Conservation (phyloP, 176 grass and related monocot species). For the Stipa capillata region DNA sequence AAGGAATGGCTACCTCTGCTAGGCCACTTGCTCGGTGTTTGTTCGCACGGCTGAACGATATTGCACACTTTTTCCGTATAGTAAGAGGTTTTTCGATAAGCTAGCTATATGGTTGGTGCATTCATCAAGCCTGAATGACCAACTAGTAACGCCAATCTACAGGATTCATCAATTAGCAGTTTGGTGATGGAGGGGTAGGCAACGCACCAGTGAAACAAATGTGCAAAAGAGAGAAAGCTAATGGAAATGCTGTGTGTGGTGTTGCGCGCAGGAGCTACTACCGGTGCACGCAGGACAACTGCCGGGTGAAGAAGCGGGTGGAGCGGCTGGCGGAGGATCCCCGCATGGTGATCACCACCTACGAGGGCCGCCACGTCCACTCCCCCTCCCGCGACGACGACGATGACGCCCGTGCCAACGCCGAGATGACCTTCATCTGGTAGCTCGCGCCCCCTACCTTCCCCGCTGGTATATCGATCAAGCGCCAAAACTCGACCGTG, state of each 20-base stretch:
- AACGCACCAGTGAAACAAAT: neutral
- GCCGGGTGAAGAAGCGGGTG: conserved; percentile 82
- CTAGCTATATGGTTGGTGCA: no score
- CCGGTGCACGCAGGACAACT: conserved; percentile 76
- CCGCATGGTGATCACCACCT: conserved; percentile 87
- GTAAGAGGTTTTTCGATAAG: no score
- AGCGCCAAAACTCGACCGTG: no score
- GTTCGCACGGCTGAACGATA: no score
- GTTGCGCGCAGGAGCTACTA: conserved; percentile 94
- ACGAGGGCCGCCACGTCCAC: conserved; percentile 85
- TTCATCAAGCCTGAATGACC: no score
- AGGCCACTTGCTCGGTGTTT: no score
- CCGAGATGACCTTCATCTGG: conserved; percentile 80
- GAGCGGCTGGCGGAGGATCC: conserved; percentile 81
- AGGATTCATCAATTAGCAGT: neutral
- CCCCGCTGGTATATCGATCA: no score
- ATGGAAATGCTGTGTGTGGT: neutral
- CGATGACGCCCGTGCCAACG: conserved; percentile 33
- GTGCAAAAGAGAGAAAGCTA: neutral
- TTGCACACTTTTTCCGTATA: no score
- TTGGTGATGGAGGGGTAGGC: neutral
- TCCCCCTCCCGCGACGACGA: conserved; percentile 68
- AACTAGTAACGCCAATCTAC: no score
- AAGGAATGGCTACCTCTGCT: no score
- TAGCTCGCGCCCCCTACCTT: no score